Conservation (phyloP, 2,329 filamentous ascomycete genomes). For the Microcyclosporella mali region DNA sequence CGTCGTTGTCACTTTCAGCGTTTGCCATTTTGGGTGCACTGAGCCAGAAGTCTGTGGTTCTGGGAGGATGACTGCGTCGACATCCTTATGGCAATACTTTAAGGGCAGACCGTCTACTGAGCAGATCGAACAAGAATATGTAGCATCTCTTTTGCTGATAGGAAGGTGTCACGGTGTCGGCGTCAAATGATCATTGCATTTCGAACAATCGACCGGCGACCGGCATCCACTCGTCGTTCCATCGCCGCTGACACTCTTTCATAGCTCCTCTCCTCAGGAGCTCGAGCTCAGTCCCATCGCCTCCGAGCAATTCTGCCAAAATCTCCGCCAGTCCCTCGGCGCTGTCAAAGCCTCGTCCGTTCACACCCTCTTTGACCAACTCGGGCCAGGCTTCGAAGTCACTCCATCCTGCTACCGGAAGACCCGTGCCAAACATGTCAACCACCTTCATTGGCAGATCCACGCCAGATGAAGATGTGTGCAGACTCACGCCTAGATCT, state of each 20-base stretch:
- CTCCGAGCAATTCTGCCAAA: slow-evolving; percentile 58
- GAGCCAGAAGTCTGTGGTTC: too few relatives aligned
- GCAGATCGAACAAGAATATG: too few relatives aligned
- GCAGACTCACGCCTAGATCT: slow-evolving; percentile 83
- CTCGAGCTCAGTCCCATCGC: slow-evolving; percentile 50
- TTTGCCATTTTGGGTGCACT: too few relatives aligned
- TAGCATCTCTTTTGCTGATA: too few relatives aligned
- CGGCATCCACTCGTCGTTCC: slow-evolving; percentile 89
- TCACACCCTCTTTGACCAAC: slow-evolving; percentile 78
- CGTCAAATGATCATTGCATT: too few relatives aligned
- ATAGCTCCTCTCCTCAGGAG: slow-evolving; percentile 73
- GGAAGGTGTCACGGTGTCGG: slow-evolving; percentile 1
- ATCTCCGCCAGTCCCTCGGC: slow-evolving; percentile 58
- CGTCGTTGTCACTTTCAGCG: too few relatives aligned
- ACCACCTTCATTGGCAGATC: slow-evolving; percentile 99
- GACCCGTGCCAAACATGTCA: slow-evolving; percentile 93
- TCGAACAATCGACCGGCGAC: slow-evolving; percentile 68
- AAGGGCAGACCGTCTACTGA: too few relatives aligned
- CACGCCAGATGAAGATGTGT: slow-evolving; percentile 89
- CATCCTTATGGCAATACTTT: too few relatives aligned
- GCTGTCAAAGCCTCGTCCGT: slow-evolving; percentile 78
- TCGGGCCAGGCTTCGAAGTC: slow-evolving; percentile 84
- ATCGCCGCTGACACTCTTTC: slow-evolving; percentile 65
- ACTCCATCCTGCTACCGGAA: slow-evolving; percentile 83
- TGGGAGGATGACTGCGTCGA: too few relatives aligned